Evolutionary conservation across 176 grass and related monocot genomes (phyloP).

Genomic region (Cymbopogon citratus): DNA sequence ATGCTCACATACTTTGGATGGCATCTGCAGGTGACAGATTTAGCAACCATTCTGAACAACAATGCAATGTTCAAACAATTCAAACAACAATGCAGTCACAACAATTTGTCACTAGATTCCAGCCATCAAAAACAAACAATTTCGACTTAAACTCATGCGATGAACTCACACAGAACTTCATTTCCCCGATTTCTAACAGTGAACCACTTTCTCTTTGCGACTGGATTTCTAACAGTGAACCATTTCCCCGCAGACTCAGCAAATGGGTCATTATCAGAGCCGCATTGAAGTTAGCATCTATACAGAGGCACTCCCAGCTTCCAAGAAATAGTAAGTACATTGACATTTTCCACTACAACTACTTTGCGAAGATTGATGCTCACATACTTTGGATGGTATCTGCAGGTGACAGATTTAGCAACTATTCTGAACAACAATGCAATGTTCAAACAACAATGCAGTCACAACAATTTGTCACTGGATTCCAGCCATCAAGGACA

Average conservation of each 20-base stretch:
- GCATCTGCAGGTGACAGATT: conserved; percentile 33
- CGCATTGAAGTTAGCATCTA: too few species aligned
- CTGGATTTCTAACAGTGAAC: too few species aligned
- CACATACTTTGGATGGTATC: conserved; percentile 5
- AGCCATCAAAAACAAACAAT: conserved; percentile 43
- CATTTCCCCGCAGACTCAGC: too few species aligned
- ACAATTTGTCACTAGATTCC: conserved; percentile 4
- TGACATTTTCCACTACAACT: neutral
- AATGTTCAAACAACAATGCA: conserved; percentile 3
- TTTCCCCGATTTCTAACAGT: conserved; percentile 19
- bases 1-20: conserved; percentile 13
- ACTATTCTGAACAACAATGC: neutral
- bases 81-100: neutral
- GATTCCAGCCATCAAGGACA: conserved; percentile 34
- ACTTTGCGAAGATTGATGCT: conserved; percentile 7
- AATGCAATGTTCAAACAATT: conserved; percentile 5
- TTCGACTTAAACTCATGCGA: too few species aligned
- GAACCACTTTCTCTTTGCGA: conserved; percentile 44
- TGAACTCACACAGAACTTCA: too few species aligned
- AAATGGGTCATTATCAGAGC: too few species aligned
- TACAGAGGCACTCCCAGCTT: conserved; percentile 5
- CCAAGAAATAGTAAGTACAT: conserved; percentile 25
- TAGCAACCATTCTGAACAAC: conserved; percentile 7
- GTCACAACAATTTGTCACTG: neutral
- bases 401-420: conserved; percentile 35